Conservation (phyloP, 148 eudicot species). For the Dysphania ambrosioides region DNA sequence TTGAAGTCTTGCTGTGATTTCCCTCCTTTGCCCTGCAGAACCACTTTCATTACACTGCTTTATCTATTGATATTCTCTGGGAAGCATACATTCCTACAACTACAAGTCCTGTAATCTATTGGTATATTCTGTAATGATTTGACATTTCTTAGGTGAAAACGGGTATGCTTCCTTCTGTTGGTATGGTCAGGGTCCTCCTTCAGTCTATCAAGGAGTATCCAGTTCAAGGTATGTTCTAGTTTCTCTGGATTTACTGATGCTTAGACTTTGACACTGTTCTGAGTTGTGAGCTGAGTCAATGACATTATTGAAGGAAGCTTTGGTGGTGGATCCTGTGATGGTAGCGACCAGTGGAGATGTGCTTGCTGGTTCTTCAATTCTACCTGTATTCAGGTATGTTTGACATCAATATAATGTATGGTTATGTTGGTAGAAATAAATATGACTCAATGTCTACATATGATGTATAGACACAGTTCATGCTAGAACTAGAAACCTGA, state of each 20-base stretch:
- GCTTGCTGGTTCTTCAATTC: conserved; percentile 71
- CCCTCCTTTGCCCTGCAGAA: not conserved
- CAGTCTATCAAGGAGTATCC: conserved; percentile 61
- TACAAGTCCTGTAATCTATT: not conserved
- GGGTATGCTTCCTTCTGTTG: conserved; percentile 89
- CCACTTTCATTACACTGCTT: not conserved
- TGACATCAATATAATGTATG: not conserved
- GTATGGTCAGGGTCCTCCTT: conserved; percentile 57
- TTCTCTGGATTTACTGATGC: conserved; percentile 6
- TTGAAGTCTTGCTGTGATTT: not conserved
- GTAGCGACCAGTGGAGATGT: conserved; percentile 93
- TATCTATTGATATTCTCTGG: not conserved
- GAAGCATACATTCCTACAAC: not conserved
- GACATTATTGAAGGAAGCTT: conserved; percentile 64
- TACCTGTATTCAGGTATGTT: conserved; percentile 54
- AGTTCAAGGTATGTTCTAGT: conserved; percentile 53
- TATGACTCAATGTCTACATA: not conserved
- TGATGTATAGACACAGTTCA: not conserved
- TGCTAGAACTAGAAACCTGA: not conserved
- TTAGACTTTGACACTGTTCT: conserved; percentile 5
- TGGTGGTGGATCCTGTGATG: conserved; percentile 97
- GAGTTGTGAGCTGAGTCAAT: conserved; percentile 30
- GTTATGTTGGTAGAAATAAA: not conserved
- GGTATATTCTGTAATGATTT: conserved; percentile 13
- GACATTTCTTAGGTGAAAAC: conserved; percentile 64